Evolutionary conservation across 1,284 basidiomycete genomes (phyloP), one percentile per base, ranked within the genome.

Genomic region (Cryptococcus sp.): DNA sequence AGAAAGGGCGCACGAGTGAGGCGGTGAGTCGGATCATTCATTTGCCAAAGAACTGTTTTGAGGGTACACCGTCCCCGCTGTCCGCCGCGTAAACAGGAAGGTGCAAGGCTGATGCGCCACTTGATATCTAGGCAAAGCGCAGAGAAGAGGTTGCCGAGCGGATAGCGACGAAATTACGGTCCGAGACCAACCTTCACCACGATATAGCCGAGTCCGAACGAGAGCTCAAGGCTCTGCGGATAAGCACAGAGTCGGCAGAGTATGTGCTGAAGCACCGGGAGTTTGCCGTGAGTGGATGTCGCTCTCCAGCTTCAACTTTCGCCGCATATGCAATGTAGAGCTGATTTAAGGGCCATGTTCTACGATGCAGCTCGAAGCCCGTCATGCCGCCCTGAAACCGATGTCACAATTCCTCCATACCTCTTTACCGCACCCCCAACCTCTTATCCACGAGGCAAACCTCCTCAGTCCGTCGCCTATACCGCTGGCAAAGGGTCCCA

Each of bases 91-190:
- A 35, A 8, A 10, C n/a, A 11, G 7, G 38, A 19, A 25, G 20
- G 44, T n/a, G 39, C 27, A 11, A 15, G 23, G 19, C 20, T 20
- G 42, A 39, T 45, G 38, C 23, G 17, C n/a, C 8, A 23, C 11
- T 44, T 5, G 39, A 55, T 48, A 45, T 17, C 6, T 53, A 77
- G 75, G 75, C 71, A 4, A 72, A 73, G 55, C 54, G 70, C 16
- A 66, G 78, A 56, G 76, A 78, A 57, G 66, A 77, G 56, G 66
- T 75, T 19, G 63, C 75, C 6, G 61, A 69, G 49, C 59, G 76
- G 46, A 77, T 79, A 48, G 72, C 71, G 2, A 65, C 62, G 13
- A 76, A 75, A 60, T 60, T 79, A 27, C 64, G 69, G 40, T 67
- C 67, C 10, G 78, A 78, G 54, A 65, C 68, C 6, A 69, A 49